Evolutionary conservation across 768 basidiomycete species (phyloP).

Genomic region (Pisolithus sp.): DNA sequence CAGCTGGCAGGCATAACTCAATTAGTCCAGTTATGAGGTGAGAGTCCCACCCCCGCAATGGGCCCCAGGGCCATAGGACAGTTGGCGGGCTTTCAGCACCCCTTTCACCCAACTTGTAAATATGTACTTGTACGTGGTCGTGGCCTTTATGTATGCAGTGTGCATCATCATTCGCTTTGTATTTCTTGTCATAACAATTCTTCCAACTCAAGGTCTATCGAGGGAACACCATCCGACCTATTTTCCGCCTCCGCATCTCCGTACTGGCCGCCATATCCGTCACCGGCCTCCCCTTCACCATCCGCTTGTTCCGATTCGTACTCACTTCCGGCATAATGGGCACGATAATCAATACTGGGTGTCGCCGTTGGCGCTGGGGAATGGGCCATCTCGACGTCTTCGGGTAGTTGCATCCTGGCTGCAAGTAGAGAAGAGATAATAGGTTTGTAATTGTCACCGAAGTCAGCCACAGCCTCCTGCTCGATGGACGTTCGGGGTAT

Average conservation of each 20-base stretch:
- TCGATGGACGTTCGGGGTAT: conserved; percentile 24
- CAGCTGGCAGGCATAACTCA: not conserved
- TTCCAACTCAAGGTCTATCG: conserved; percentile 23
- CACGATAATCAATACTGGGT: conserved; percentile 40
- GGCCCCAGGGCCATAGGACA: conserved; percentile 17
- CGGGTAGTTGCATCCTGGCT: conserved; percentile 17
- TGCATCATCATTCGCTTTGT: not conserved
- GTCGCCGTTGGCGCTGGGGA: conserved; percentile 48
- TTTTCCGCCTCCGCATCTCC: conserved; percentile 20
- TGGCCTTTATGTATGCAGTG: not conserved
- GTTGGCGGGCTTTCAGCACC: too few species aligned
- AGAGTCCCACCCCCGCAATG: conserved; percentile 39
- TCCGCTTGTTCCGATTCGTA: conserved; percentile 48
- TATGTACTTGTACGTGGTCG: not conserved
- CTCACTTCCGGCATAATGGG: conserved; percentile 44
- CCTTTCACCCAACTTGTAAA: too few species aligned
- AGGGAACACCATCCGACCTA: conserved; percentile 11
- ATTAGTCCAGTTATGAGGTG: conserved; percentile 35
- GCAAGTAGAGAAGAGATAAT: conserved; percentile 21
- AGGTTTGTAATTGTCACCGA: conserved; percentile 24
- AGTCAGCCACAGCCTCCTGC: conserved; percentile 17
- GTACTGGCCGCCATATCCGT: conserved; percentile 22
- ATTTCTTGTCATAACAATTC: conserved; percentile 15
- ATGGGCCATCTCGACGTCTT: conserved; percentile 30
- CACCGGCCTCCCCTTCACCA: conserved; percentile 15